These are phyloP conservation scores for Cordyceps militaris DNA, from an alignment of 2,329 filamentous ascomycete species.

Conservation along the genomic window DNA sequence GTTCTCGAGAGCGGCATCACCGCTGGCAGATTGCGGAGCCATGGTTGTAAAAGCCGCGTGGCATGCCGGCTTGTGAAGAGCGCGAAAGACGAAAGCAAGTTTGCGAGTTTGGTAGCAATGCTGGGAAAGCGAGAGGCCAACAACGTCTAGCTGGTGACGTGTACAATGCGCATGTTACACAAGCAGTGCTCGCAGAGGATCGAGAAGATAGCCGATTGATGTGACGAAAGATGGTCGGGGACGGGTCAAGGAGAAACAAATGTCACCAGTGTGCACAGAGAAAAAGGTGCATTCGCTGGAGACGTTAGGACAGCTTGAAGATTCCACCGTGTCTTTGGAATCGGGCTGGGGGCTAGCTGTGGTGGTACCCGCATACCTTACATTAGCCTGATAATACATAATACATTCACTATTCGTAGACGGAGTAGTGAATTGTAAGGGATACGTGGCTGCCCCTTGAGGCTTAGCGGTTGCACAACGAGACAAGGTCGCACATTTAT, in stretches of 20 bases:
- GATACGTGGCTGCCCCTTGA: not conserved
- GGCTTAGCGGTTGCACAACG: slow-evolving; percentile 3
- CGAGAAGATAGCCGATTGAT: not conserved
- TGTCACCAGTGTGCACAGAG: not conserved
- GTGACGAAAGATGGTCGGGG: not conserved
- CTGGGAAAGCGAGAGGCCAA: not conserved
- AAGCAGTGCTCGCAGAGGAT: not conserved
- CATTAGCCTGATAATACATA: too few species aligned
- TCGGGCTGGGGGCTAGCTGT: not conserved
- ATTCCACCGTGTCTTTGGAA: slow-evolving; percentile 16
- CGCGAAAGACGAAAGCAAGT: not conserved
- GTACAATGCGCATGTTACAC: not conserved
- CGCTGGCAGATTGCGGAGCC: slow-evolving; percentile 5
- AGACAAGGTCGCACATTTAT: slow-evolving; percentile 2
- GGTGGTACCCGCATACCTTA: not conserved
- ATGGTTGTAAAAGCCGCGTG: slow-evolving; percentile 7
- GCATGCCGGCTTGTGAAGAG: not conserved
- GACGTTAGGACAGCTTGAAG: slow-evolving; percentile 5
- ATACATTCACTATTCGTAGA: too few species aligned
- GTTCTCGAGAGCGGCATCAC: not conserved
- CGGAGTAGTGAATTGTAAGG: not conserved
- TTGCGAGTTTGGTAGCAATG: not conserved
- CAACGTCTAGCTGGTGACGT: not conserved
- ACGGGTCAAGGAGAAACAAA: not conserved
- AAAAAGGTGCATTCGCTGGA: not conserved